Base-by-base conservation (phyloP, 108 stramenopile genomes). In the Pelagomonas calceolata region DNA sequence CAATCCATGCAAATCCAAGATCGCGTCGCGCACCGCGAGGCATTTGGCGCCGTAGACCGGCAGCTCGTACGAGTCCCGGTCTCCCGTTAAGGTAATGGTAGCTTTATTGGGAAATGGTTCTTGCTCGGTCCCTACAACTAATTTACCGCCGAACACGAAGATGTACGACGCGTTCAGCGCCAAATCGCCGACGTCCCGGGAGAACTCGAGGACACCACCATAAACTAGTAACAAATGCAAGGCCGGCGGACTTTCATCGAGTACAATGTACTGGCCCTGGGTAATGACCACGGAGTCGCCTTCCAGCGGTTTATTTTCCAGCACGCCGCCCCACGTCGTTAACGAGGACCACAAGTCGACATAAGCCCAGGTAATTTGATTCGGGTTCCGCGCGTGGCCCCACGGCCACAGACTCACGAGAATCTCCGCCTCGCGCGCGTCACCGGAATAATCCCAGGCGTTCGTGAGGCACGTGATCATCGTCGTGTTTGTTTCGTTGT, bases 221-320 rank as follows among this genome's bases (percentile, higher is more conserved):
- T 76, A 36, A 30, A 80, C 35, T 12, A 80, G 43, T 30, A 80
- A 7, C 15, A 80, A 30, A 36, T 44, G 36, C 15, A 79, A 65
- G 31, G 32, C 36, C 34, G 70, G 66, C 34, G 70, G 63, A 21
- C 34, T 43, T 26, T 64, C 69, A 65, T 80, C 80, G 66, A 80
- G 73, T 21, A 80, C 67, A 9, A 80, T 63, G 32, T 70, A 66
- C 63, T 80, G 80, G 17, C 80, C 80, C 45, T 39, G 30, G 0
- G 80, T 71, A 4, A 80, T 69, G 21, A 37, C 36, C 39, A 80
- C 80, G 26, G 44, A 34, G 76, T 80, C 80, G 30, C 76, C 76
- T 5, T 68, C 73, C 32, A n/a, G 30, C 9, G 76, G 76, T 18
- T 9, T 12, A 26, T 60, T 60, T 1, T 1, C 21, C 51, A 12